Evolutionary conservation across 768 basidiomycete genomes (phyloP).

Genomic region (Amanita muscaria): DNA sequence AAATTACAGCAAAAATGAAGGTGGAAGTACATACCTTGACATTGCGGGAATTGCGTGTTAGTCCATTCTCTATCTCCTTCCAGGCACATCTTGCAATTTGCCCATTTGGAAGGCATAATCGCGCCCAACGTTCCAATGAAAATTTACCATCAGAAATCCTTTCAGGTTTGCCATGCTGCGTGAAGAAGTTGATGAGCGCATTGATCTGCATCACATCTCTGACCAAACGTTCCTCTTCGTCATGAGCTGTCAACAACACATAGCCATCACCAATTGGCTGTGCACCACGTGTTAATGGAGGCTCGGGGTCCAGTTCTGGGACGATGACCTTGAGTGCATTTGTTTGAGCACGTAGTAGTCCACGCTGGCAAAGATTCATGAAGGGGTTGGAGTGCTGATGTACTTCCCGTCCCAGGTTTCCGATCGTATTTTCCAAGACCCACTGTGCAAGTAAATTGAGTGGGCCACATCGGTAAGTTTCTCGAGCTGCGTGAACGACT

Average conservation of each 20-base stretch:
- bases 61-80: not conserved
- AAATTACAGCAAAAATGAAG: not conserved
- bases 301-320: slow-evolving; percentile 8
- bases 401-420: too few relatives aligned
- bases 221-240: not conserved
- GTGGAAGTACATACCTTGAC: too few relatives aligned
- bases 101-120: slow-evolving; percentile 27
- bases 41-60: slow-evolving; percentile 1
- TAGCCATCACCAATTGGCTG: too few relatives aligned
- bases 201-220: not conserved
- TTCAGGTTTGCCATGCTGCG: not conserved
- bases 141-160: not conserved
- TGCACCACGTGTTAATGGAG: not conserved
- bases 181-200: not conserved
- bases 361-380: too few relatives aligned
- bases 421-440: too few relatives aligned
- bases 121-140: slow-evolving; percentile 21
- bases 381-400: too few relatives aligned
- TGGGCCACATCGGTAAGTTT: too few relatives aligned
- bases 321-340: slow-evolving; percentile 14
- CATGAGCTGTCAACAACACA: slow-evolving; percentile 1
- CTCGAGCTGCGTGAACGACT: too few relatives aligned
- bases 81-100: slow-evolving; percentile 29
- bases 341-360: too few relatives aligned
- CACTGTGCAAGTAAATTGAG: too few relatives aligned